Base-by-base conservation (phyloP, 176 grass and related monocot genomes). In the Musa troglodytarum region DNA sequence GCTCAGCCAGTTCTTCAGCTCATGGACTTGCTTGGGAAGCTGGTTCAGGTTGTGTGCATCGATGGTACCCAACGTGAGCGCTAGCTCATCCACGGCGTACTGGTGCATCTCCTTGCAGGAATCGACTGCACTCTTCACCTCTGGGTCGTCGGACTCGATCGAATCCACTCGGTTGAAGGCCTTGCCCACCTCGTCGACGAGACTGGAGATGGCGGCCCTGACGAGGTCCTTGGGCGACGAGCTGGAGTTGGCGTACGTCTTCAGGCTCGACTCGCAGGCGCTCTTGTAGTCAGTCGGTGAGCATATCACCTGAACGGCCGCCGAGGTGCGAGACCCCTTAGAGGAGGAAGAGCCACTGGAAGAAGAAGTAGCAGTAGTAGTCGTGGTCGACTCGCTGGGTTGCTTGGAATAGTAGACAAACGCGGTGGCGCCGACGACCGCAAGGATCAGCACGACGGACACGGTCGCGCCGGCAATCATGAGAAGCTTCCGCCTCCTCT, bases 41-140 rank as follows among this genome's bases (percentile, higher is more conserved):
- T 57, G 76, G 29, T 86, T 85, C 26, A 86, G 75, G 17, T 80
- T 63, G 67, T 69, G 51, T 10, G 29, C 53, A 54, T 92, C 87
- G 54, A 92, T 82, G 58, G 73, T 76, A 1, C 24, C 3, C 24
- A 92, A 54, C 50, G 93, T 90, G 59, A 65, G 62, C 28, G 56
- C 74, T 7, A 96, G 83, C 71, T 96, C 85, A 7, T 73, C 79
- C 83, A 83, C 86, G 81, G 80, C 73, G 80, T 79, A 68, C 2
- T 13, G 25, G 53, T 73, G 88, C 34, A 92, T 55, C 69, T 90
- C 87, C 79, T 82, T 82, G 81, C 93, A 96, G 78, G 88, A 87
- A 19, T 82, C 65, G 0, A 92, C 61, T n/a, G 89, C 87, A 43
- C 59, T 81, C 83, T 86, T 84, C 19, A 90, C 81, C 10, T 62